A percentile compares a stretch with the other conserved stretches of the same genome.
phyloP scores from a whole-genome alignment of 352 stramenopile genomes.

The Phytophthora pini region DNA sequence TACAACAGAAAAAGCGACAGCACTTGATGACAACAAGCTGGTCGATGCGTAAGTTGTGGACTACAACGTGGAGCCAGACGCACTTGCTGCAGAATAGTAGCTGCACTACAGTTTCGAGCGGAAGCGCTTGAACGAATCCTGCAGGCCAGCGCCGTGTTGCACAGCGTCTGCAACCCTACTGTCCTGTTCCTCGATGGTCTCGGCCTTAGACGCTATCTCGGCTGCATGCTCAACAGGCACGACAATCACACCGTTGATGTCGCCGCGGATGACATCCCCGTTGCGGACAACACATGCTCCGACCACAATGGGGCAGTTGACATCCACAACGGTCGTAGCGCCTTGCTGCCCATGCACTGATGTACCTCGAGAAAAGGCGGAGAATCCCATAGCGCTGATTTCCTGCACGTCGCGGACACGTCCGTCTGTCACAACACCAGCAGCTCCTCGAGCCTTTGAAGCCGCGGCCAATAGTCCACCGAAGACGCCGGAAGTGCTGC shows the following conservation, averaged over 20 bases:
- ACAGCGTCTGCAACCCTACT: slow-evolving; percentile 79
- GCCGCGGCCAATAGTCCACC: slow-evolving; percentile 75
- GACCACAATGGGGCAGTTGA: slow-evolving; percentile 73
- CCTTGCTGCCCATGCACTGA: slow-evolving; percentile 79
- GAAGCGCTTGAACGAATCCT: slow-evolving; percentile 81
- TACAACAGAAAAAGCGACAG: no score
- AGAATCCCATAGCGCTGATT: slow-evolving; percentile 70
- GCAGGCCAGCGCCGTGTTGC: slow-evolving; percentile 71
- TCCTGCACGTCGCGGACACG: slow-evolving; percentile 81
- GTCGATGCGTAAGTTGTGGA: background rate
- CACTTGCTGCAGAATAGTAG: no score
- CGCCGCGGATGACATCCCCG: slow-evolving; percentile 76
- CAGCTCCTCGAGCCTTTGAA: slow-evolving; percentile 70
- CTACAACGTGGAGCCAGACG: no score
- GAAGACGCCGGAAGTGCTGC: slow-evolving; percentile 67
- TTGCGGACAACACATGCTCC: slow-evolving; percentile 77
- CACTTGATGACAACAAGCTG: slow-evolving; percentile 1
- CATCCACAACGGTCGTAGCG: slow-evolving; percentile 64
- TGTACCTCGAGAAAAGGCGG: slow-evolving; percentile 70
- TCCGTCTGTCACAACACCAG: slow-evolving; percentile 76
- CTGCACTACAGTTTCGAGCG: slow-evolving; percentile 45
- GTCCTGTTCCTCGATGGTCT: slow-evolving; percentile 84
- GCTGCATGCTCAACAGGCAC: slow-evolving; percentile 70
- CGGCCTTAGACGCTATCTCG: slow-evolving; percentile 73
- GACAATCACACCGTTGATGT: slow-evolving; percentile 85